Evolutionary conservation across 441 rosid species (phyloP).

Genomic region (Gossypium schwendimanii): DNA sequence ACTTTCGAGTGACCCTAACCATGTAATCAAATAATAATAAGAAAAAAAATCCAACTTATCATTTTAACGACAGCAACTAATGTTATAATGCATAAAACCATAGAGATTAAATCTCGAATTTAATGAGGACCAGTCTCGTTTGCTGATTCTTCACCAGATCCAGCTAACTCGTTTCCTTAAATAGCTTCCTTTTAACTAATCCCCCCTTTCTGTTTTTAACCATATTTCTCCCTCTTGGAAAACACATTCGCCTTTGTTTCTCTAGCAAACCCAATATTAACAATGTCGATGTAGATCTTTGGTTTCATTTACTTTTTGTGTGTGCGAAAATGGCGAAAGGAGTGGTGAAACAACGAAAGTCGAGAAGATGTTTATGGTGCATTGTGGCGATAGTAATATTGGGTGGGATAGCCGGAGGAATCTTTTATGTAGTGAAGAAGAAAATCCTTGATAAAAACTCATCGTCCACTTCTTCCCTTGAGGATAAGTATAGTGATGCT

Average conservation of each 20-base stretch:
- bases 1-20: no score
- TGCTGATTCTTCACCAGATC: not conserved
- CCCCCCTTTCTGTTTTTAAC: not conserved
- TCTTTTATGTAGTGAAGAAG: slow-evolving; percentile 42
- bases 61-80: no score
- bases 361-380: slow-evolving; percentile 57
- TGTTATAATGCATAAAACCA: no score
- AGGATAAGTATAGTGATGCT: slow-evolving; percentile 64
- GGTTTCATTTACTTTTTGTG: no score
- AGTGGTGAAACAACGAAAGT: slow-evolving; percentile 52
- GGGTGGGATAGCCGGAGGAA: slow-evolving; percentile 39
- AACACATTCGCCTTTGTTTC: not conserved
- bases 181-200: not conserved
- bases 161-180: not conserved
- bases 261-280: no score
- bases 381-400: slow-evolving; percentile 36
- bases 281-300: no score
- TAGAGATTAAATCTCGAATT: not conserved
- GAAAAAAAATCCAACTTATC: no score
- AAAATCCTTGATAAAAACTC: slow-evolving; percentile 29
- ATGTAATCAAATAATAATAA: no score
- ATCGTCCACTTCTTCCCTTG: slow-evolving; percentile 26
- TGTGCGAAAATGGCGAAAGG: no score
- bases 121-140: not conserved
- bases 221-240: not conserved